phyloP scores from a whole-genome alignment of 2,329 filamentous ascomycete genomes.

The Penicillium sp. region DNA sequence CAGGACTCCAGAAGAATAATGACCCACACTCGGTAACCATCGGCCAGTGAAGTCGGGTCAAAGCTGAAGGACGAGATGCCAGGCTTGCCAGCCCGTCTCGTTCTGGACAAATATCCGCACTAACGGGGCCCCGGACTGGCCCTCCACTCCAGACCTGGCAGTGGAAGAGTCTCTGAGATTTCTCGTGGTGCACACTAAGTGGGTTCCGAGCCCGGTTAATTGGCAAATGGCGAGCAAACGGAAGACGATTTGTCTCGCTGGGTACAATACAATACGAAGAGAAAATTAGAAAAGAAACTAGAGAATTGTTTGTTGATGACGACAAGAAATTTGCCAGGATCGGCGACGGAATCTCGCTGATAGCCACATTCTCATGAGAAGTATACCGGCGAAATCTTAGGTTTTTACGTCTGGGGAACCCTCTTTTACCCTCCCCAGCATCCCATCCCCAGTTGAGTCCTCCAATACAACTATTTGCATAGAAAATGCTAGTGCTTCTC shows the following conservation, averaged over 20 bases:
- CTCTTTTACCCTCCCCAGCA: background rate
- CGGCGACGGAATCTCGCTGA: background rate
- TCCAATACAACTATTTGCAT: background rate
- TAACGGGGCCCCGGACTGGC: conserved; percentile 23
- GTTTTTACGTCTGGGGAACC: background rate
- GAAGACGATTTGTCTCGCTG: background rate
- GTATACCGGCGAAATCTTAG: background rate
- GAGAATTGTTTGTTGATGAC: background rate
- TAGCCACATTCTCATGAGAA: background rate
- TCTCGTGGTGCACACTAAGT: conserved; percentile 5
- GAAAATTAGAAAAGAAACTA: background rate
- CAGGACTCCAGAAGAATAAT: background rate
- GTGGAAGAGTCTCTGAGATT: background rate
- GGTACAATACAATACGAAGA: background rate
- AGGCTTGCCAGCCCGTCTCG: background rate
- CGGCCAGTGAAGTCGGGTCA: conserved; percentile 11
- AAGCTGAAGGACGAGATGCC: conserved; percentile 8
- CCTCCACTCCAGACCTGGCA: background rate
- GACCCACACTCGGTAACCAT: conserved; percentile 18
- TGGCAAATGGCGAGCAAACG: conserved; percentile 1
- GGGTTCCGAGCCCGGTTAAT: conserved; percentile 17
- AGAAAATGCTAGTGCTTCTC: background rate
- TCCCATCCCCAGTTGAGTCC: background rate
- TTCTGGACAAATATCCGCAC: conserved; percentile 23
- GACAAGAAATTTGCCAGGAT: background rate